phyloP scores from a whole-genome alignment of 2,329 filamentous ascomycete species.

The Ophiostoma sp. region DNA sequence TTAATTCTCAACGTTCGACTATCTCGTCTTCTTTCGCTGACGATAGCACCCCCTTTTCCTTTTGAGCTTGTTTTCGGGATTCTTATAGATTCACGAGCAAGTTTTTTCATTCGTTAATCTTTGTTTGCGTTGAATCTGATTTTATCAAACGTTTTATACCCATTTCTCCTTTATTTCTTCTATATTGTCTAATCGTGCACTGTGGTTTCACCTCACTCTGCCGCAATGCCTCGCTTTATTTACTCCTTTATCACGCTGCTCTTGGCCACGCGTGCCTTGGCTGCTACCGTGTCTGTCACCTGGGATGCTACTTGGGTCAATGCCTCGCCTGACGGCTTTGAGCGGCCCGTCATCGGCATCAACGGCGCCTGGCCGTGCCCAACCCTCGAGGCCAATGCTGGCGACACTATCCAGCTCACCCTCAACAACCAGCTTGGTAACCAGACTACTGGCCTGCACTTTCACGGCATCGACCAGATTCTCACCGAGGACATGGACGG shows the following conservation, averaged over 20 bases:
- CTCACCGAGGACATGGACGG: slow-evolving; percentile 56
- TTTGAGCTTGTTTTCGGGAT: slow-evolving; percentile 3
- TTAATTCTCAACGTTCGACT: neutral
- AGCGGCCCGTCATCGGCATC: slow-evolving; percentile 45
- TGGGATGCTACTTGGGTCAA: slow-evolving; percentile 42
- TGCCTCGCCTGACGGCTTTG: slow-evolving; percentile 37
- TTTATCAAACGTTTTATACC: neutral
- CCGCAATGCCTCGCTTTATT: slow-evolving; percentile 17
- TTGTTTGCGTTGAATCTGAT: slow-evolving; percentile 9
- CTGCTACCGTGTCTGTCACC: slow-evolving; percentile 36
- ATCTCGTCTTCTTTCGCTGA: slow-evolving; percentile 8
- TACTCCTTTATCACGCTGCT: slow-evolving; percentile 21
- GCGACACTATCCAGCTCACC: slow-evolving; percentile 47
- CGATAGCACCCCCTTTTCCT: neutral
- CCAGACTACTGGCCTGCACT: slow-evolving; percentile 49
- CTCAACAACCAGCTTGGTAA: slow-evolving; percentile 49
- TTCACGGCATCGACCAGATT: slow-evolving; percentile 55
- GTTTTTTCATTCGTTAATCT: slow-evolving; percentile 6
- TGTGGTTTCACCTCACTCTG: neutral
- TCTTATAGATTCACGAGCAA: neutral
- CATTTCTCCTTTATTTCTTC: neutral
- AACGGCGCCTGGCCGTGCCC: slow-evolving; percentile 60
- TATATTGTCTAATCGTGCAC: slow-evolving; percentile 2
- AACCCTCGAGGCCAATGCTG: slow-evolving; percentile 46
- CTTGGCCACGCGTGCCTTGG: slow-evolving; percentile 29